These are phyloP conservation scores for Chernovozyma sophiae-reginae DNA, from an alignment of 1,139 yeast species.

Conservation along the genomic window DNA sequence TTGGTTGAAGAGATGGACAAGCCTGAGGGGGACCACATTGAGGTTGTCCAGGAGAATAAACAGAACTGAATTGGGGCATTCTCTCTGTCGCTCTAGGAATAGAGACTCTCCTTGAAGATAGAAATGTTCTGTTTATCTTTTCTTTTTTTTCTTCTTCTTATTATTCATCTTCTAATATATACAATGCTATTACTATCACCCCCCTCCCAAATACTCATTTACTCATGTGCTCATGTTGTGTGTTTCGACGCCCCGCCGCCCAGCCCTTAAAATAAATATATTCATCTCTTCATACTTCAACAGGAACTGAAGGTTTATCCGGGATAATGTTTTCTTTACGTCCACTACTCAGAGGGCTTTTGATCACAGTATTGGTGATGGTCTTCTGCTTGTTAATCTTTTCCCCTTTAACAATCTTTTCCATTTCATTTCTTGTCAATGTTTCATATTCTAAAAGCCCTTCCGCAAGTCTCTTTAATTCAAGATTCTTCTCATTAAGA, in stretches of 20 bases:
- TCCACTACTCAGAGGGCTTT: conserved; percentile 22
- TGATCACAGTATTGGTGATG: conserved; percentile 74
- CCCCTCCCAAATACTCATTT: background rate
- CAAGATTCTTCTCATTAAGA: conserved; percentile 58
- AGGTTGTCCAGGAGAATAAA: too few species aligned
- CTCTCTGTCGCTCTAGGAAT: too few species aligned
- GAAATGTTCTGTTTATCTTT: too few species aligned
- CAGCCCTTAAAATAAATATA: too few species aligned
- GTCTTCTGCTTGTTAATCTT: conserved; percentile 61
- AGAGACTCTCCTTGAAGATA: too few species aligned
- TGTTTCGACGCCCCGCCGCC: too few species aligned
- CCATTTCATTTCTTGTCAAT: conserved; percentile 86
- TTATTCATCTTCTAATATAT: background rate
- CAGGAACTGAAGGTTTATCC: conserved; percentile 19
- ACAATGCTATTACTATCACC: conserved; percentile 3
- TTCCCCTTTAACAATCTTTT: conserved; percentile 77
- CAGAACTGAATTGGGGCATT: too few species aligned
- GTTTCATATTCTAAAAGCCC: conserved; percentile 96
- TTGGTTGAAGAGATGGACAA: background rate
- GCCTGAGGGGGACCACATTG: conserved; percentile 2
- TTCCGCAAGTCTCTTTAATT: conserved; percentile 82
- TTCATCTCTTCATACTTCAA: conserved; percentile 11
- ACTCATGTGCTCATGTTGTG: background rate
- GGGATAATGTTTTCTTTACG: conserved; percentile 16
- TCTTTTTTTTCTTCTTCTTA: too few species aligned